Evolutionary conservation across 805 yeast species (phyloP).

Genomic region (Pichia paraexigua): DNA sequence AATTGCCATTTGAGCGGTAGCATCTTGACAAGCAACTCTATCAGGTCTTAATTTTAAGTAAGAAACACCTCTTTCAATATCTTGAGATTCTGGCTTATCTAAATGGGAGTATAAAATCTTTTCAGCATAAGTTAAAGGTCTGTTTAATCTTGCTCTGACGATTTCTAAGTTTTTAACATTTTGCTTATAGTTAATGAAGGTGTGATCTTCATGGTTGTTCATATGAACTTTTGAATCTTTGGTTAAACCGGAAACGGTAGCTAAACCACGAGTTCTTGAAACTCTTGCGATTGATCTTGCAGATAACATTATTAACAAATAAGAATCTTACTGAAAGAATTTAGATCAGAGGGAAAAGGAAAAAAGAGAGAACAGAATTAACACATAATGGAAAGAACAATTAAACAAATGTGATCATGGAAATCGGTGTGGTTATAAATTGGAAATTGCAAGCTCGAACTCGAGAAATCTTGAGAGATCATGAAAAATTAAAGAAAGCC

Average conservation of each 20-base stretch:
- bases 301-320: constrained; percentile 21
- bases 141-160: constrained; percentile 58
- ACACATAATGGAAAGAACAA: background rate
- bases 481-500: background rate
- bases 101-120: constrained; percentile 90
- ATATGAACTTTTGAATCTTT: constrained; percentile 46
- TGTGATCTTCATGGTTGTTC: constrained; percentile 63
- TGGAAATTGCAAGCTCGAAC: background rate
- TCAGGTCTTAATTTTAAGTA: constrained; percentile 93
- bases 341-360: background rate
- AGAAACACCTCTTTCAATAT: constrained; percentile 67
- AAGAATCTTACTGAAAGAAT: background rate
- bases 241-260: constrained; percentile 43
- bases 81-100: constrained; percentile 77
- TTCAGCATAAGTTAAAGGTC: constrained; percentile 91
- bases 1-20: constrained; percentile 99
- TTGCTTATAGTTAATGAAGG: constrained; percentile 87
- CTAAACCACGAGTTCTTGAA: constrained; percentile 38
- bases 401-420: background rate
- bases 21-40: constrained; percentile 99
- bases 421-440: background rate
- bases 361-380: background rate
- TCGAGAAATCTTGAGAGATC: background rate
- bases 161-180: constrained; percentile 82
- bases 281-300: constrained; percentile 24